phyloP scores from a whole-genome alignment of 305 asterid species.

The Stenogyne calaminthoides region DNA sequence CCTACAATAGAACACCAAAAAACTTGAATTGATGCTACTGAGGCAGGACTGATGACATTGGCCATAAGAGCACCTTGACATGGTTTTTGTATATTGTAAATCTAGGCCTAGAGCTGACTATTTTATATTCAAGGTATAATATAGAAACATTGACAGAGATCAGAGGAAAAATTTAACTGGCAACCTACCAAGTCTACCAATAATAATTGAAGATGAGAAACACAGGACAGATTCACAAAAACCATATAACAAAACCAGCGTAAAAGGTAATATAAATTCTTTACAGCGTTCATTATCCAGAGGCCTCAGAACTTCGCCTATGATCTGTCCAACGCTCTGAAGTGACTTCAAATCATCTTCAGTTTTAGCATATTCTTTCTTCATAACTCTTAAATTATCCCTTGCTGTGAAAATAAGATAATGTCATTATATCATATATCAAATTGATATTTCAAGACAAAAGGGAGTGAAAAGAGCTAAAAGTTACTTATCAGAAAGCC shows the following conservation, averaged over 20 bases:
- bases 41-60: not conserved
- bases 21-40: not conserved
- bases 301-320: conserved; percentile 97
- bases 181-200: not conserved
- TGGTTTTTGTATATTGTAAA: not conserved
- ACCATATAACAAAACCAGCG: not conserved
- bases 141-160: not conserved
- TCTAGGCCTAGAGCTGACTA: not conserved
- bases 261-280: not conserved
- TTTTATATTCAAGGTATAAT: not conserved
- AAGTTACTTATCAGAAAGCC: not conserved
- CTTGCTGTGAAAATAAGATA: conserved; percentile 47
- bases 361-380: conserved; percentile 87
- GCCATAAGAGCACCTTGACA: not conserved
- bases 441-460: conserved; percentile 8
- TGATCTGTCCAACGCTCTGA: conserved; percentile 98
- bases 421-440: conserved; percentile 4
- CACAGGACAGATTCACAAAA: not conserved
- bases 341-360: conserved; percentile 98
- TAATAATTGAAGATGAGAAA: not conserved
- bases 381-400: conserved; percentile 70
- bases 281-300: conserved; percentile 96
- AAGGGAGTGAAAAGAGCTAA: conserved; percentile 1
- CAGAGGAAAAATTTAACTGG: not conserved
- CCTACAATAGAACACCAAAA: not conserved